Percentiles rank a stretch among this genome's conserved stretches.
Evolutionary conservation across 176 grass and related monocot genomes (phyloP).

Genomic region (Phyllostachys edulis): DNA sequence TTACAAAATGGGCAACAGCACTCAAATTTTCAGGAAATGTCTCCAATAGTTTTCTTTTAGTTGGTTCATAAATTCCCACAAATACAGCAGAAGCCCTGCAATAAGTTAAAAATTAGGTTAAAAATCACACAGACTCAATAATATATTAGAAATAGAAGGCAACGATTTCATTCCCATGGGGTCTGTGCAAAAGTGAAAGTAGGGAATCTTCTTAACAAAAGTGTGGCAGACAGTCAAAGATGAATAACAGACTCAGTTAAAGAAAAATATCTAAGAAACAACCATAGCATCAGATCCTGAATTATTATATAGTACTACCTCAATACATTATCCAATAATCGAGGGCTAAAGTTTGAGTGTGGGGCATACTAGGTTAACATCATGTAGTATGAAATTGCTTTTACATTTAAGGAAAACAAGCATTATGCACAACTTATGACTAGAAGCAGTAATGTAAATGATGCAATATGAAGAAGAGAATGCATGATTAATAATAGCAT

Average conservation of each 20-base stretch:
- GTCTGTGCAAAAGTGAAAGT: background rate
- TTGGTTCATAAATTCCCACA: slow-evolving; percentile 91
- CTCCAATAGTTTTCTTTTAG: slow-evolving; percentile 75
- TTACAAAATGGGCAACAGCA: slow-evolving; percentile 95
- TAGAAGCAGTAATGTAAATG: background rate
- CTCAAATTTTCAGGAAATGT: slow-evolving; percentile 85
- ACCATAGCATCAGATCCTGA: background rate
- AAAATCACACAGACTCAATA: background rate
- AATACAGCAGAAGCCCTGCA: slow-evolving; percentile 92
- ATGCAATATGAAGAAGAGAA: background rate
- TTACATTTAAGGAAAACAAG: background rate
- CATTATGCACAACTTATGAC: background rate
- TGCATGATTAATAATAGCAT: background rate
- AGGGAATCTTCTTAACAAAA: background rate
- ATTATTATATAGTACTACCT: background rate
- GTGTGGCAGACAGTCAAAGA: background rate
- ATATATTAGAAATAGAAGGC: background rate
- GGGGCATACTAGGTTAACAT: background rate
- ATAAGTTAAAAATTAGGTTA: background rate
- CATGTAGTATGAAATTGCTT: background rate
- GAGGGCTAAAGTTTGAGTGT: no score
- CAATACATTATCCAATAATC: no score
- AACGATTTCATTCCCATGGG: background rate
- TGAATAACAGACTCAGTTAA: background rate
- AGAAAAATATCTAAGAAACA: background rate